Conservation (phyloP, 257 asterid genomes). For the Osmanthus fragrans region DNA sequence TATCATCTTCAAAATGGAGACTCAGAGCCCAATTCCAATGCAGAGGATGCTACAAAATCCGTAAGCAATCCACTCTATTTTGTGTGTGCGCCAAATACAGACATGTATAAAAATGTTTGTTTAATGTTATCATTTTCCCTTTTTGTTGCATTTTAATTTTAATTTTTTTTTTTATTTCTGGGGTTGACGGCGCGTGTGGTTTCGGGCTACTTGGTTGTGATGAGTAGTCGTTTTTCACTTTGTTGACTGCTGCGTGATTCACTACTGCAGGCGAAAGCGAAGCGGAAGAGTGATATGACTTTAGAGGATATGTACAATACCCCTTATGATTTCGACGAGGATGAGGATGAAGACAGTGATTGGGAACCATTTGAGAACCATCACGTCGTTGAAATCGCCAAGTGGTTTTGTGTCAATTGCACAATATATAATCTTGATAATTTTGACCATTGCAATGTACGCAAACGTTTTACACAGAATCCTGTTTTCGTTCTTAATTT, state of each 20-base stretch:
- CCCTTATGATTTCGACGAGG: slow-evolving; percentile 58
- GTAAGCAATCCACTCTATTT: slow-evolving; percentile 7
- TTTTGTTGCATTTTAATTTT: background rate
- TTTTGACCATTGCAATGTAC: slow-evolving; percentile 63
- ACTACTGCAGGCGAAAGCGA: slow-evolving; percentile 52
- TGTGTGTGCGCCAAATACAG: background rate
- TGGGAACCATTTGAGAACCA: slow-evolving; percentile 53
- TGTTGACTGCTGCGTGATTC: slow-evolving; percentile 10
- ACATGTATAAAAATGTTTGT: background rate
- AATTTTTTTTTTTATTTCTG: background rate
- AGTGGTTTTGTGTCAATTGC: slow-evolving; percentile 96
- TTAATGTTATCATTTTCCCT: background rate
- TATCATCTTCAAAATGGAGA: slow-evolving; percentile 37
- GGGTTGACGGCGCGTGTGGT: slow-evolving; percentile 19
- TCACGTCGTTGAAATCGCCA: slow-evolving; percentile 37
- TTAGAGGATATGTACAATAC: slow-evolving; percentile 71
- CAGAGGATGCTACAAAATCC: slow-evolving; percentile 28
- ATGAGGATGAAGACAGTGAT: slow-evolving; percentile 75
- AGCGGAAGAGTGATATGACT: slow-evolving; percentile 54
- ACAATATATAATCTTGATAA: slow-evolving; percentile 68
- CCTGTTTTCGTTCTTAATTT: background rate
- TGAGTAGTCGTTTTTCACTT: slow-evolving; percentile 12
- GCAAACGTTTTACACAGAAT: slow-evolving; percentile 17
- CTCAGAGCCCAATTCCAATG: slow-evolving; percentile 27
- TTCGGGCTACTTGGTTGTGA: slow-evolving; percentile 1